Conservation (phyloP, 2,329 filamentous ascomycete genomes). For the Dactylellina parvicollis region DNA sequence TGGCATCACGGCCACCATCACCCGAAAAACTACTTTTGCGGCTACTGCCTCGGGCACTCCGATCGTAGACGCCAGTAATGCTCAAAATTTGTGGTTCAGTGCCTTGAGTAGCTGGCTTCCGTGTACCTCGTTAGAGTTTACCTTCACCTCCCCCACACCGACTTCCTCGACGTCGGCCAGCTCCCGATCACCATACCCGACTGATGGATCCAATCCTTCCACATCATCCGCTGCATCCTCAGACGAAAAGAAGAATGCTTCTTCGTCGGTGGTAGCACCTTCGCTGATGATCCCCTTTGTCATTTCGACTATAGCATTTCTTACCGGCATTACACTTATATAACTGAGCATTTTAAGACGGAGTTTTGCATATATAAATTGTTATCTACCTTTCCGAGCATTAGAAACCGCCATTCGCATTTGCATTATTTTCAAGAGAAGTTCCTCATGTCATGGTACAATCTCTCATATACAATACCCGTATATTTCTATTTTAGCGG, state of each 20-base stretch:
- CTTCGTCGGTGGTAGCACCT: conserved; percentile 12
- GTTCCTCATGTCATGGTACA: too few relatives aligned
- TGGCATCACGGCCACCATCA: conserved; percentile 10
- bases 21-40: neutral
- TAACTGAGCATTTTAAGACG: neutral
- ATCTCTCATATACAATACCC: too few relatives aligned
- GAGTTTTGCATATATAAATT: neutral
- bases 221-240: neutral
- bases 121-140: conserved; percentile 27
- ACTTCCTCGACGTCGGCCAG: conserved; percentile 20
- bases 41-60: conserved; percentile 18
- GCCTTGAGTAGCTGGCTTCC: conserved; percentile 50
- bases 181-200: conserved; percentile 26
- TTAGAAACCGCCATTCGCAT: neutral
- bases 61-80: conserved; percentile 32
- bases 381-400: neutral
- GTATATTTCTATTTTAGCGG: too few relatives aligned
- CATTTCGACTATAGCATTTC: conserved; percentile 35
- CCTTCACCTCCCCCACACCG: conserved; percentile 5
- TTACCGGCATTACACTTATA: conserved; percentile 12
- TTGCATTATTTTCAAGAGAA: too few relatives aligned
- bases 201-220: neutral
- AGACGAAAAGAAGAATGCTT: conserved; percentile 6
- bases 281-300: conserved; percentile 27
- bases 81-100: conserved; percentile 43